These are phyloP conservation scores for Cercospora citrullina DNA, from an alignment of 2,329 filamentous ascomycete species.

Conservation along the genomic window DNA sequence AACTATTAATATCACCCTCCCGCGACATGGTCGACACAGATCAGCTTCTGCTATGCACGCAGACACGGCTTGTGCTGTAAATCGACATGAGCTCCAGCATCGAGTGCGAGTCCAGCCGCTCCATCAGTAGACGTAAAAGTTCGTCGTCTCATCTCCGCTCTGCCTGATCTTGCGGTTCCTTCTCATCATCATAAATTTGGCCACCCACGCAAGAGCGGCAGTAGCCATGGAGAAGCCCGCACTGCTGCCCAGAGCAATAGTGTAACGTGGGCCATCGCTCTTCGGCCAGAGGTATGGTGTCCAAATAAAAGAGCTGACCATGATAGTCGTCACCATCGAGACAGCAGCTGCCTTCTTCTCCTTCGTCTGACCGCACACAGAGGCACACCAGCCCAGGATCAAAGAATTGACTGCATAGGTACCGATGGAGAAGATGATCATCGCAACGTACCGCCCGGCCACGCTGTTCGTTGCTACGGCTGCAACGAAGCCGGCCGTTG, in stretches of 20 bases:
- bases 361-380: neutral
- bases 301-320: conserved; percentile 3
- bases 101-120: neutral
- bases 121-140: neutral
- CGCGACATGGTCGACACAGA: neutral
- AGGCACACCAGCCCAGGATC: neutral
- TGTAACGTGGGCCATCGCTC: neutral
- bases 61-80: neutral
- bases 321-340: neutral
- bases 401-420: neutral
- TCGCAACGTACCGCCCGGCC: neutral
- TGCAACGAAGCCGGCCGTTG: conserved; percentile 6
- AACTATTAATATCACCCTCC: neutral
- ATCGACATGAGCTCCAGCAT: neutral
- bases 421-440: conserved; percentile 7
- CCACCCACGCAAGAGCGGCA: neutral
- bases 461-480: neutral
- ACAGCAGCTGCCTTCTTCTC: conserved; percentile 6
- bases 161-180: conserved; percentile 1
- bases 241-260: conserved; percentile 1
- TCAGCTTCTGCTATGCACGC: neutral
- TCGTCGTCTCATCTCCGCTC: neutral
- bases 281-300: conserved; percentile 9
- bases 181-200: conserved; percentile 1
- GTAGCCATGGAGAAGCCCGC: conserved; percentile 7